phyloP scores from a whole-genome alignment of 1,284 basidiomycete species.

The Paramarasmius palmivorus region DNA sequence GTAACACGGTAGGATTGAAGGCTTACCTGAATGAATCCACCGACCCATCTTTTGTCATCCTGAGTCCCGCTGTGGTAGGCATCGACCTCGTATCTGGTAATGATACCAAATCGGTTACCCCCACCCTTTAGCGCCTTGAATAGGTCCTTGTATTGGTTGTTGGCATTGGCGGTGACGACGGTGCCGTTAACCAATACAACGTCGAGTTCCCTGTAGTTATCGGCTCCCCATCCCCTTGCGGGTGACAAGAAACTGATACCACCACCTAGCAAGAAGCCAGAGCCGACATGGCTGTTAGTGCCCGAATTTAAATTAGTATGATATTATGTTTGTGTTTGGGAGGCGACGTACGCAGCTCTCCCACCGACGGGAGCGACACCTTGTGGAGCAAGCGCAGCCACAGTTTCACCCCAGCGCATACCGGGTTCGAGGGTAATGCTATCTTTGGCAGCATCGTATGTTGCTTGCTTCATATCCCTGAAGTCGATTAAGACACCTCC shows the following conservation, averaged over 20 bases:
- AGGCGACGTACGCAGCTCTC: conserved; percentile 8
- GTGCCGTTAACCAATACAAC: conserved; percentile 37
- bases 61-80: conserved; percentile 34
- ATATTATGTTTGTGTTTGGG: not conserved
- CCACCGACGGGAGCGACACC: conserved; percentile 20
- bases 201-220: conserved; percentile 12
- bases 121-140: conserved; percentile 41
- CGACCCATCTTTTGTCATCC: conserved; percentile 34
- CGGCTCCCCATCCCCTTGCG: conserved; percentile 12
- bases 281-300: conserved; percentile 11
- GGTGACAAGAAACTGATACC: conserved; percentile 18
- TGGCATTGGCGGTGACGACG: conserved; percentile 36
- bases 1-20: not conserved
- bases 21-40: conserved; percentile 34
- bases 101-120: conserved; percentile 42
- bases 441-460: conserved; percentile 11
- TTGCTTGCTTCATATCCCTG: conserved; percentile 13
- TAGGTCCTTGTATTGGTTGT: conserved; percentile 36
- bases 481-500: conserved; percentile 18
- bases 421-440: conserved; percentile 17
- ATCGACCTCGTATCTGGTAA: conserved; percentile 36
- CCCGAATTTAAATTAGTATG: not conserved
- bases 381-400: conserved; percentile 5
- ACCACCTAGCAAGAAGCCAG: conserved; percentile 19
- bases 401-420: conserved; percentile 14